A percentile compares a stretch with the other conserved stretches of the same genome.
Evolutionary conservation across 129 eudicot species (phyloP).

Genomic region (Silybum marianum): DNA sequence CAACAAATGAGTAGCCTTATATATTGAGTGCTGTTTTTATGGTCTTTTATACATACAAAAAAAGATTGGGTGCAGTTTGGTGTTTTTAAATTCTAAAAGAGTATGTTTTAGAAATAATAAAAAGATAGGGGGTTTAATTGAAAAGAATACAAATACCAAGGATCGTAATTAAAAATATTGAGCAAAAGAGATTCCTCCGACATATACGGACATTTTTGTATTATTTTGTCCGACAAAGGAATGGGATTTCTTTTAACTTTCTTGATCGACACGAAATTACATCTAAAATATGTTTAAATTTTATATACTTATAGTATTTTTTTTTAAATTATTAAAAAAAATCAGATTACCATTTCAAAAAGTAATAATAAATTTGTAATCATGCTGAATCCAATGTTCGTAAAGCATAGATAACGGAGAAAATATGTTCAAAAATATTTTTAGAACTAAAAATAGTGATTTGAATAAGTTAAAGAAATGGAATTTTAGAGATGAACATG

Average conservation of each 20-base stretch:
- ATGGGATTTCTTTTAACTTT: not conserved
- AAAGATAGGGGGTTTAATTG: not conserved
- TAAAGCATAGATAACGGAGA: not conserved
- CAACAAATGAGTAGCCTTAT: no score
- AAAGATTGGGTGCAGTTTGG: not conserved
- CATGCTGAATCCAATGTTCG: not conserved
- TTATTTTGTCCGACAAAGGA: slow-evolving; percentile 2
- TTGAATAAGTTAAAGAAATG: no score
- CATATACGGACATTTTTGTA: not conserved
- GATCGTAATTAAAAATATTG: not conserved
- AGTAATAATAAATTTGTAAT: not conserved
- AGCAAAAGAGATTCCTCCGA: slow-evolving; percentile 1
- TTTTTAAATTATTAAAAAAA: no score
- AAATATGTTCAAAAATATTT: not conserved
- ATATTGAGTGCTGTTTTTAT: no score
- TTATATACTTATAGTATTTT: no score
- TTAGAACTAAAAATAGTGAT: no score
- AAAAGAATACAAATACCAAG: not conserved
- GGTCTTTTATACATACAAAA: no score
- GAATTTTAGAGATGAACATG: no score
- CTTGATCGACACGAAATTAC: not conserved
- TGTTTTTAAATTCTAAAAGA: not conserved
- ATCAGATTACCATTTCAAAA: no score
- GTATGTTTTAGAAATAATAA: not conserved
- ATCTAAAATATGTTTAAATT: not conserved